These are phyloP conservation scores for Xylaria castorea DNA, from an alignment of 495 filamentous ascomycete genomes.

Conservation along the genomic window DNA sequence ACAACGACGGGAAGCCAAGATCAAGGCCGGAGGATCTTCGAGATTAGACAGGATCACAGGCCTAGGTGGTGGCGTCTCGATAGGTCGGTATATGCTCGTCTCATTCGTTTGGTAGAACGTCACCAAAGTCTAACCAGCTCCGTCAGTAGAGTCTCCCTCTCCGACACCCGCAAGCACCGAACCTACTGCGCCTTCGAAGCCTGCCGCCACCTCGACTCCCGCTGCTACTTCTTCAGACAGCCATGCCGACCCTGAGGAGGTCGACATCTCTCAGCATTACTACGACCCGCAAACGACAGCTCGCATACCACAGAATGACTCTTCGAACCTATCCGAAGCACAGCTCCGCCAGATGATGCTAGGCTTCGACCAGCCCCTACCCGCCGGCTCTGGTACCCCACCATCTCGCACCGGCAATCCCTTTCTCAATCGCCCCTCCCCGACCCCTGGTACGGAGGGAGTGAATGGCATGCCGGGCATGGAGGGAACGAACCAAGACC, in stretches of 20 bases:
- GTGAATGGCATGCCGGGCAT: conserved; percentile 30
- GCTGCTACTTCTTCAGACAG: conserved; percentile 33
- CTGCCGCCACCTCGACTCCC: conserved; percentile 28
- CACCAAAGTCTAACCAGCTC: conserved; percentile 10
- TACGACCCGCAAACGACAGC: conserved; percentile 53
- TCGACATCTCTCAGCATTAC: conserved; percentile 71
- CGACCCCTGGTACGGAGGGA: conserved; percentile 32
- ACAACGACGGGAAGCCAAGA: conserved; percentile 88
- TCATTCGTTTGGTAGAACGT: not conserved
- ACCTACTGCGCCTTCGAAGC: conserved; percentile 11
- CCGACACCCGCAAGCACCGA: conserved; percentile 28
- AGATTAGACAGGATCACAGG: conserved; percentile 87
- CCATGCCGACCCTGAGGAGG: conserved; percentile 71
- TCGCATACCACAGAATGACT: conserved; percentile 40
- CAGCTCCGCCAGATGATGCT: conserved; percentile 56
- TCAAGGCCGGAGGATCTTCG: conserved; percentile 78
- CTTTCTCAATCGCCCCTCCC: conserved; percentile 41
- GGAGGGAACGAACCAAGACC: conserved; percentile 40
- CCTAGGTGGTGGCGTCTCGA: conserved; percentile 68
- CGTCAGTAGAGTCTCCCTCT: conserved; percentile 20
- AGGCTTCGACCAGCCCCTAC: conserved; percentile 35
- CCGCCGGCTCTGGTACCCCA: conserved; percentile 18
- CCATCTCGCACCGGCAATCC: conserved; percentile 30
- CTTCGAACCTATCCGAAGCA: conserved; percentile 43
- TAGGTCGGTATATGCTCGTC: conserved; percentile 44